Evolutionary conservation across 768 basidiomycete genomes (phyloP), one percentile per base, ranked within the genome.

Genomic region (Lenzites betulinus): DNA sequence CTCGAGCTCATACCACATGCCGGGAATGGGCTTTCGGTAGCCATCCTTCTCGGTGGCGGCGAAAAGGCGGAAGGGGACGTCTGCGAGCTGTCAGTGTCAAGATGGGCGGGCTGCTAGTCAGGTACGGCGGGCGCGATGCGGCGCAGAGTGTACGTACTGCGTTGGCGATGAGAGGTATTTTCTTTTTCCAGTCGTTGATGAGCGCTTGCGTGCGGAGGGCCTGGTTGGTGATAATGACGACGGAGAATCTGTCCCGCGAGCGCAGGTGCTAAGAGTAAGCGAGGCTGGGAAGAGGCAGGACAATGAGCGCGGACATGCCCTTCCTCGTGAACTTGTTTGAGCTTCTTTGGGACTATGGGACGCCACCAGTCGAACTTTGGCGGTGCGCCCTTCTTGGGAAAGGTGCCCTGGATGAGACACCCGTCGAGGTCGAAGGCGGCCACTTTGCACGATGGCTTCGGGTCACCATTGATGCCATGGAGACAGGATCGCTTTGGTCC

Each of bases 401-500:
- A 74, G 36, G 62, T 58, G 0, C 79, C 71, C 55, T 73, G 70
- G 70, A 97, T 93, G 60, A 95, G 66, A 0, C 93, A 95, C 2
- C 91, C 93, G 69, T 97, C 95, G 23, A 97, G 76, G 71, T 97
- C 95, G 63, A 95, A 90, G 13, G 86, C 82, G 11, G 91, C 89
- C 33, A 93, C 82, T 64, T 87, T 89, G n/a, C 77, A 36, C 1
- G 73, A 74, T 8, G 77, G 74, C 13, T 73, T 69, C 0, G 86
- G 87, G 0, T 70, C 64, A 7, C 72, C 63, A 69, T 76, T 70
- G 26, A 70, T 54, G 35, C 74, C 78, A 57, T 78, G 74, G 9
- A 77, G 67, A 55, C 77, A 78, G 15, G 76, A 73, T 12, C 66
- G 67, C 20, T 67, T 62, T 1, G 69, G 66, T 2, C 75, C 74